These are phyloP conservation scores for Dissoconium aciculare DNA, from an alignment of 2,329 filamentous ascomycete genomes.

Conservation along the genomic window DNA sequence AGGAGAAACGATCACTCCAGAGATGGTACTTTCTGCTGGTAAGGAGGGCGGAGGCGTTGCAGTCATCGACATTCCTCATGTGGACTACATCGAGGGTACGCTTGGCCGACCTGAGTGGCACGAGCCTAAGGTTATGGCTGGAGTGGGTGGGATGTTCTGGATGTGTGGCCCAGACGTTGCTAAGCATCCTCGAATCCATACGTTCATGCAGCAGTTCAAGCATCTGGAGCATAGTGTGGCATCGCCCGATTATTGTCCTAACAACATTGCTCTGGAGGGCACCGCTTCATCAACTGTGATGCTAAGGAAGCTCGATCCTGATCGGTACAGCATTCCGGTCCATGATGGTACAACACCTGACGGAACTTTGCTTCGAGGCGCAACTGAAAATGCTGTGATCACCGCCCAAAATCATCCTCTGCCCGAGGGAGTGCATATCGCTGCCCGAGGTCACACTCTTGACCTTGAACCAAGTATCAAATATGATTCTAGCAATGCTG, in stretches of 20 bases:
- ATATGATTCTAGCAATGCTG: slow-evolving; percentile 33
- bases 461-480: slow-evolving; percentile 25
- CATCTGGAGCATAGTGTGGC: slow-evolving; percentile 62
- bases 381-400: slow-evolving; percentile 6
- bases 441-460: slow-evolving; percentile 22
- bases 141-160: slow-evolving; percentile 63
- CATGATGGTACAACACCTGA: slow-evolving; percentile 41
- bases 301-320: slow-evolving; percentile 56
- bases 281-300: slow-evolving; percentile 51
- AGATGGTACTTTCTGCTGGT: slow-evolving; percentile 64
- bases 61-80: slow-evolving; percentile 62
- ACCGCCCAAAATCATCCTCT: slow-evolving; percentile 9
- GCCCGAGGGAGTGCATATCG: slow-evolving; percentile 15
- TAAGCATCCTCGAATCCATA: slow-evolving; percentile 45
- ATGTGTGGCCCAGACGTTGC: slow-evolving; percentile 56
- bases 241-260: slow-evolving; percentile 56
- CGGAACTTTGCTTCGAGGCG: slow-evolving; percentile 8
- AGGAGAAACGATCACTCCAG: slow-evolving; percentile 59
- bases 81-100: slow-evolving; percentile 54
- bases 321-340: slow-evolving; percentile 56
- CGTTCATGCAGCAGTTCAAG: slow-evolving; percentile 52
- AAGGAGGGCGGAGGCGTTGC: slow-evolving; percentile 59
- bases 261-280: slow-evolving; percentile 57
- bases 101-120: slow-evolving; percentile 59
- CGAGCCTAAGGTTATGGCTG: slow-evolving; percentile 47